phyloP scores from a whole-genome alignment of 225 moss, liverwort and hornwort genomes.

The Sphagnum contortum region DNA sequence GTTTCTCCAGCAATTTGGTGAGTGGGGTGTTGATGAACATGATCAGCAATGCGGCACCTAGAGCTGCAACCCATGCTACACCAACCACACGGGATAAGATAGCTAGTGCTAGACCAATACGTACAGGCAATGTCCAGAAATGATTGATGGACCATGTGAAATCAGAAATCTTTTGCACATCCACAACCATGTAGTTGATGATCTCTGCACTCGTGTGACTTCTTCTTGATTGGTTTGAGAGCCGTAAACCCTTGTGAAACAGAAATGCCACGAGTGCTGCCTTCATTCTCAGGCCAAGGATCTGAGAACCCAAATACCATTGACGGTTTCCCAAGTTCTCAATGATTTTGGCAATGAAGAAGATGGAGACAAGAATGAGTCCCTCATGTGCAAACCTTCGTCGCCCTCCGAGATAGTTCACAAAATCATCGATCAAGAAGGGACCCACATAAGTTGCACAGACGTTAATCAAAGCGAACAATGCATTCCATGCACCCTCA shows the following conservation, averaged over 20 bases:
- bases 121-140: constrained; percentile 49
- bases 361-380: constrained; percentile 27
- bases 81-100: constrained; percentile 52
- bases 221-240: constrained; percentile 40
- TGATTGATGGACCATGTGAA: constrained; percentile 48
- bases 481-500: constrained; percentile 19
- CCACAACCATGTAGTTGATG: constrained; percentile 59
- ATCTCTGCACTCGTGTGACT: constrained; percentile 60
- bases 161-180: constrained; percentile 38
- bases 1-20: constrained; percentile 44
- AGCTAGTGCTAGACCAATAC: constrained; percentile 27
- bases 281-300: constrained; percentile 23
- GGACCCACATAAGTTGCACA: constrained; percentile 58
- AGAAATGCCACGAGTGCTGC: constrained; percentile 44
- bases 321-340: constrained; percentile 35
- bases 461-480: constrained; percentile 33
- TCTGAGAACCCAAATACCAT: constrained; percentile 39
- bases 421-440: constrained; percentile 70
- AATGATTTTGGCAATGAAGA: constrained; percentile 35
- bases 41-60: constrained; percentile 27
- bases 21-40: constrained; percentile 44
- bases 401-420: constrained; percentile 79
- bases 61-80: constrained; percentile 49
- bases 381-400: constrained; percentile 60
- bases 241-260: constrained; percentile 39